Conservation (phyloP, 1,284 basidiomycete species). For the Meira nashicola region DNA sequence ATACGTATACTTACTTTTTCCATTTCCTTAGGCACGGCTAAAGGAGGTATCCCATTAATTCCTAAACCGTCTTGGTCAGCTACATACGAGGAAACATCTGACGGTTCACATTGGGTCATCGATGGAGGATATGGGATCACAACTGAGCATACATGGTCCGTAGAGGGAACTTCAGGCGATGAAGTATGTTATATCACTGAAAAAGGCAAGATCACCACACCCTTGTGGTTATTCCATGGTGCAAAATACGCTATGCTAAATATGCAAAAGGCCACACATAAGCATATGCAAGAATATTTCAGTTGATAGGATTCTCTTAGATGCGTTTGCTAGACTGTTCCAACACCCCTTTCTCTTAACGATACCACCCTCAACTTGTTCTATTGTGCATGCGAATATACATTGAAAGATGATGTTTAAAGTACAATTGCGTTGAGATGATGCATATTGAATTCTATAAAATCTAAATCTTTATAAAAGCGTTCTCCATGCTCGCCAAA, state of each 20-base stretch:
- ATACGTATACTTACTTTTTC: not conserved
- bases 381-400: too few relatives aligned
- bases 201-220: not conserved
- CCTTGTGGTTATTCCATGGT: not conserved
- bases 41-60: not conserved
- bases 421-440: too few relatives aligned
- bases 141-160: not conserved
- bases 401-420: too few relatives aligned
- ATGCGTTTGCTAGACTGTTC: not conserved
- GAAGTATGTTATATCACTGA: not conserved
- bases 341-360: too few relatives aligned
- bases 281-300: slow-evolving; percentile 1
- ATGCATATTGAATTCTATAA: too few relatives aligned
- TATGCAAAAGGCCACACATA: not conserved
- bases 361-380: too few relatives aligned
- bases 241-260: not conserved
- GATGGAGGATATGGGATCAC: not conserved
- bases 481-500: slow-evolving; percentile 19
- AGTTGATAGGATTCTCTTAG: not conserved
- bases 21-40: not conserved
- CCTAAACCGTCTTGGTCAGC: not conserved
- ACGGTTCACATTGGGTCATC: not conserved
- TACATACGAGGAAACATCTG: not conserved
- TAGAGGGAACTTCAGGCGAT: not conserved
- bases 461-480: too few relatives aligned